A percentile compares a stretch with the other conserved stretches of the same genome.
Evolutionary conservation across 176 grass and related monocot species (phyloP).

Genomic region (Juncus effusus): DNA sequence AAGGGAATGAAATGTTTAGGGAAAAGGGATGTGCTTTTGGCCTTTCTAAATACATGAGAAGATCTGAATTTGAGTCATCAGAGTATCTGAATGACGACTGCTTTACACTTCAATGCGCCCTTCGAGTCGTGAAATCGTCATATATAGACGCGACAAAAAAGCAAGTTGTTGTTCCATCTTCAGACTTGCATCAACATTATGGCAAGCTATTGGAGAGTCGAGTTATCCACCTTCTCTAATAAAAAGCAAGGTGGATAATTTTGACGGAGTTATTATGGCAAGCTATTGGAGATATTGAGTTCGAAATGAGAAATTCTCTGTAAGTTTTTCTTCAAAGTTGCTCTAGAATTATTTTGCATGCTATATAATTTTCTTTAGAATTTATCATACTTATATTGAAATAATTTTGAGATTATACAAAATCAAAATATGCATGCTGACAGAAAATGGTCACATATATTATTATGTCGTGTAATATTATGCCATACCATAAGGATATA

Average conservation of each 20-base stretch:
- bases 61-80: background rate
- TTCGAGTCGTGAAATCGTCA: background rate
- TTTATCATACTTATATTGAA: too few species aligned
- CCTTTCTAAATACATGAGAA: background rate
- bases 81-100: background rate
- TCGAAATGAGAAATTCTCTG: too few species aligned
- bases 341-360: too few species aligned
- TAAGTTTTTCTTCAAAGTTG: too few species aligned
- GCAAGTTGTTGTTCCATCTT: background rate
- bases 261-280: constrained; percentile 2
- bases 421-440: too few species aligned
- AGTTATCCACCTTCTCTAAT: constrained; percentile 22
- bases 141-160: background rate
- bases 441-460: too few species aligned
- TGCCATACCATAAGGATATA: too few species aligned
- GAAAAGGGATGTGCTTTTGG: constrained; percentile 2
- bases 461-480: too few species aligned
- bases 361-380: too few species aligned
- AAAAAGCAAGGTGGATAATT: background rate
- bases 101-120: background rate
- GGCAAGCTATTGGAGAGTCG: background rate
- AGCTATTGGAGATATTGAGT: background rate
- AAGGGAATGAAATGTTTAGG: background rate
- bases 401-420: too few species aligned
- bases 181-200: too few species aligned